These are phyloP conservation scores for Gomphus sp. DNA, from an alignment of 1,284 basidiomycete genomes.

Conservation along the genomic window DNA sequence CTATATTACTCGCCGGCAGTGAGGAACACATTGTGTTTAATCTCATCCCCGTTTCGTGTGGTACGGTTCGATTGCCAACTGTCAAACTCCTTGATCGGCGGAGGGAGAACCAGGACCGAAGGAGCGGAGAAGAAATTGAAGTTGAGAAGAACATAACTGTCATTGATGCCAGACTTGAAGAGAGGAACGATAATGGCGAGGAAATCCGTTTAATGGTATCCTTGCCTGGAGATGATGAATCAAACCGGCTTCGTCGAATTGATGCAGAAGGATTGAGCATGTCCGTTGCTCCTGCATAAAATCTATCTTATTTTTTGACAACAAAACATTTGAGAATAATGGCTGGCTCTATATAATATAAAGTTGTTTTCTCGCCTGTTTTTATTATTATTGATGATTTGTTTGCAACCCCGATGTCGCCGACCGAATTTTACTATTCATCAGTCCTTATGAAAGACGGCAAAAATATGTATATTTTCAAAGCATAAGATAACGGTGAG, in stretches of 20 bases:
- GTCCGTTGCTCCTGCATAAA: not conserved
- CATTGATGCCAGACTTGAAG: constrained; percentile 4
- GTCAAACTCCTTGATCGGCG: constrained; percentile 52
- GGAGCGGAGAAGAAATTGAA: not conserved
- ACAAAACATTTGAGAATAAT: not conserved
- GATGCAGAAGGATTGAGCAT: constrained; percentile 5
- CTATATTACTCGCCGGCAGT: constrained; percentile 58
- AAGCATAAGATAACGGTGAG: not conserved
- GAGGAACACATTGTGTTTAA: constrained; percentile 59
- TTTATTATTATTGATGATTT: not conserved
- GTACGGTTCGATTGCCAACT: constrained; percentile 42
- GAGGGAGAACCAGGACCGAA: constrained; percentile 14
- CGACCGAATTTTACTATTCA: not conserved
- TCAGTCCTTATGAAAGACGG: not conserved
- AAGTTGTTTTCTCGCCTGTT: too few relatives aligned
- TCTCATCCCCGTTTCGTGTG: constrained; percentile 64
- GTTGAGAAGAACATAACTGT: not conserved
- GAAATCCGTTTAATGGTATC: constrained; percentile 1
- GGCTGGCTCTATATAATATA: not conserved
- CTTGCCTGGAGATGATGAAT: not conserved
- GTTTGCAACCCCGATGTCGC: not conserved
- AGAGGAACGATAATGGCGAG: constrained; percentile 1
- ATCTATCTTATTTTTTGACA: not conserved
- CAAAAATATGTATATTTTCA: not conserved
- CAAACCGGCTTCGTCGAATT: not conserved